These are phyloP conservation scores for Acacia acuminata DNA, from an alignment of 306 rosid genomes.

Conservation along the genomic window DNA sequence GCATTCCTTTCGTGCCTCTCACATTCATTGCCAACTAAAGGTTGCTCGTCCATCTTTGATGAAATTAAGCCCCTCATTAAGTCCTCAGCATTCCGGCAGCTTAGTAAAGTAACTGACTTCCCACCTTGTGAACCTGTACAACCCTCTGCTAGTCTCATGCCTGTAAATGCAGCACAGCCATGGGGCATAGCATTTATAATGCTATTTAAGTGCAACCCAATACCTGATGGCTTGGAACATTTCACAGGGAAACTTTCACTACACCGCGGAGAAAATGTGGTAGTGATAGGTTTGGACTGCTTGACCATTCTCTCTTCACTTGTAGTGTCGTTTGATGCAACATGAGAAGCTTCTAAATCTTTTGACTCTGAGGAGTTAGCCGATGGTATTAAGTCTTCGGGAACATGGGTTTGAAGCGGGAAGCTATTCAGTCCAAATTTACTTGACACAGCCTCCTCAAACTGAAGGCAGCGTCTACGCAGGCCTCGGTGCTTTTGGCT, in stretches of 20 bases:
- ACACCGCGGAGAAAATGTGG: constrained; percentile 33
- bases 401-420: constrained; percentile 25
- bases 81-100: constrained; percentile 9
- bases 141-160: constrained; percentile 33
- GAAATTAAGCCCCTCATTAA: constrained; percentile 3
- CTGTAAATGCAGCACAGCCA: constrained; percentile 34
- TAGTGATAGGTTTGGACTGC: constrained; percentile 27
- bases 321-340: constrained; percentile 33
- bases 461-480: constrained; percentile 52
- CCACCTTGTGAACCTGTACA: constrained; percentile 21
- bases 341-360: constrained; percentile 24
- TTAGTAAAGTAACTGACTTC: constrained; percentile 24
- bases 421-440: constrained; percentile 7
- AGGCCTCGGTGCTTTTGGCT: constrained; percentile 33
- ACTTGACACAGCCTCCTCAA: constrained; percentile 39
- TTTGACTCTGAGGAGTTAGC: constrained; percentile 20
- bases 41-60: constrained; percentile 7
- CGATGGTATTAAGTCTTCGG: constrained; percentile 23
- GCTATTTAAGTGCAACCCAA: constrained; percentile 62
- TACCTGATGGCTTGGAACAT: constrained; percentile 52
- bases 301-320: constrained; percentile 27
- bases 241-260: constrained; percentile 35
- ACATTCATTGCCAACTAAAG: constrained; percentile 20
- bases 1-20: constrained; percentile 16
- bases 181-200: constrained; percentile 56